Evolutionary conservation across 352 stramenopile species (phyloP).

Genomic region (Thalassiosira livingstoniorum): DNA sequence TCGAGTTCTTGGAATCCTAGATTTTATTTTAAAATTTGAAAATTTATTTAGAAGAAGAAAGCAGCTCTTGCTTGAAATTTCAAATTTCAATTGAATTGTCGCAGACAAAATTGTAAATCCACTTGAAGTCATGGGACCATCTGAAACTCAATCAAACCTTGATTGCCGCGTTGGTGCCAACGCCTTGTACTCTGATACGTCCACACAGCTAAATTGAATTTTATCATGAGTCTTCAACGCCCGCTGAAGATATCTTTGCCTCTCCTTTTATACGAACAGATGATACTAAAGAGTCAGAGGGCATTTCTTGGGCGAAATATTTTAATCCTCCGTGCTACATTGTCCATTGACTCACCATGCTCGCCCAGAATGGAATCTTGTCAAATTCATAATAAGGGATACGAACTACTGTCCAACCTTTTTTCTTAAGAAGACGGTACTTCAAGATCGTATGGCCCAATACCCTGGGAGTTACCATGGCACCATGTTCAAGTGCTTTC

Average conservation of each 20-base stretch:
- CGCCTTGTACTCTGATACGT: constrained; percentile 84
- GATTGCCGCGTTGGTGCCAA: constrained; percentile 64
- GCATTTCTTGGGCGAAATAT: not conserved
- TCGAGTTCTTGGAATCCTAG: no score
- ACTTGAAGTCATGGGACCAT: no score
- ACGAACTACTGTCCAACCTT: constrained; percentile 83
- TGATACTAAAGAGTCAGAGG: not conserved
- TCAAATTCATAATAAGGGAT: constrained; percentile 76
- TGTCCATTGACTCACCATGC: constrained; percentile 74
- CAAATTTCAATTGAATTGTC: no score
- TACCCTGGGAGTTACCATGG: constrained; percentile 60
- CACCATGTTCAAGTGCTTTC: constrained; percentile 35
- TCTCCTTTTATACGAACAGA: constrained; percentile 56
- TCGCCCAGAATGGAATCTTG: constrained; percentile 77
- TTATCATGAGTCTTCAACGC: constrained; percentile 83
- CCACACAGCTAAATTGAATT: constrained; percentile 78
- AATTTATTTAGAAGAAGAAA: no score
- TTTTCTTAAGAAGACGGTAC: constrained; percentile 83
- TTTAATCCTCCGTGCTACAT: not conserved
- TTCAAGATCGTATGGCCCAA: constrained; percentile 86
- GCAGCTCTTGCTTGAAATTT: no score
- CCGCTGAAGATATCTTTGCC: constrained; percentile 84
- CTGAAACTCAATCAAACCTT: constrained; percentile 84
- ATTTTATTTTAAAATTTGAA: no score
- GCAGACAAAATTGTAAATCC: no score